Base-by-base conservation (phyloP, 2,329 filamentous ascomycete genomes). In the Phialemonium atrogriseum region DNA sequence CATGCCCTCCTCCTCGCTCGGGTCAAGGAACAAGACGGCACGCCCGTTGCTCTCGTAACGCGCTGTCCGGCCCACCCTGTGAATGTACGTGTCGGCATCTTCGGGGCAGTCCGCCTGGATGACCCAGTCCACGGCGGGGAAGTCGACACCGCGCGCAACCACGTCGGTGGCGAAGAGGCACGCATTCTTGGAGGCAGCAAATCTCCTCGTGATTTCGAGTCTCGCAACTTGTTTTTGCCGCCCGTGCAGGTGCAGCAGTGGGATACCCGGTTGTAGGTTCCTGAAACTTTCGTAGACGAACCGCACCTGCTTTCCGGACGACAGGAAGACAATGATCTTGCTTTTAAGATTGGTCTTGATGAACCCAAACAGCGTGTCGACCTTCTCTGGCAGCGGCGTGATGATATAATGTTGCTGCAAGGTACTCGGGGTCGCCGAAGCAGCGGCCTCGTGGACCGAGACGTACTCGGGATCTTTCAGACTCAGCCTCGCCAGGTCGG, bases 21-120 rank as follows among this genome's bases (percentile, higher is more conserved):
- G 89, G 34, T 94, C 86, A 0, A 98, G 63, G 55, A 98, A 95
- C 0, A 98, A 58, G 1, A 96, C 85, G 1, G 91, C 89, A 23
- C 81, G 77, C 7, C 91, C 91, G 32, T 85, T 77, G 41, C 83
- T 81, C 48, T 95, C 81, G 55, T 93, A 96, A 14, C 89, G 76
- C n/a, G 91, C 91, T 12, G 91, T 96, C 18, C 91, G 77, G 2
- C 91, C 91, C 5, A 95, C 89, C 37, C 91, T 78, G 59, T 98
- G 91, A 45, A 98, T 96, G 50, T 98, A 98, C 0, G 91, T 98
- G 49, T 96, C 91, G 4, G 84, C 83, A 54, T 98, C 89, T 56
- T 98, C 91, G 0, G 91, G 91, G 44, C 85, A 94, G 55, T 98
- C 91, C n/a, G 85, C 72, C 53, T 98, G 91, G n/a, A 98, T 86